Evolutionary conservation across 177 flowering plant species (phyloP).

Genomic region (Telopea speciosissima): DNA sequence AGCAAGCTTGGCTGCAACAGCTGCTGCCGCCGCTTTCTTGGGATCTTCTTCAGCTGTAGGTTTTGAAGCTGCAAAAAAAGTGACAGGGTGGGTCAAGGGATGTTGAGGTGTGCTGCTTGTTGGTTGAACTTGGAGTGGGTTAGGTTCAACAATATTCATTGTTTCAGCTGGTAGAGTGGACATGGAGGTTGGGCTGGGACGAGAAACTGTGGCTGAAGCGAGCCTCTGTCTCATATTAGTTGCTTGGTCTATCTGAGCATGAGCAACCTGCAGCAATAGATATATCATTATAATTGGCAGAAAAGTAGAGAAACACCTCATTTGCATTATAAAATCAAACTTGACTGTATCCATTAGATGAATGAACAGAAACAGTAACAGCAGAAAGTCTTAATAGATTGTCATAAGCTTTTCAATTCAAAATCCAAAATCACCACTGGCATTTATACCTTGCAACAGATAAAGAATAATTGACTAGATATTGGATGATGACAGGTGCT

Average conservation of each 20-base stretch:
- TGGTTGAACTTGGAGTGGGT: slow-evolving; percentile 25
- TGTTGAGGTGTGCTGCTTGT: slow-evolving; percentile 24
- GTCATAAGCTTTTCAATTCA: background rate
- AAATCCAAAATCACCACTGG: background rate
- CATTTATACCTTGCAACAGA: background rate
- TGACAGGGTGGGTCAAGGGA: slow-evolving; percentile 30
- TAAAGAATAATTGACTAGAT: background rate
- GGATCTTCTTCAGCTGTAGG: slow-evolving; percentile 46
- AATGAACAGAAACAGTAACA: too few species aligned
- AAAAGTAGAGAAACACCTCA: background rate
- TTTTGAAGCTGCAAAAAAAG: slow-evolving; percentile 35
- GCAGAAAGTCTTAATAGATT: background rate
- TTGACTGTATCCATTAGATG: background rate
- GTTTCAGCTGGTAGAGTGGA: slow-evolving; percentile 21
- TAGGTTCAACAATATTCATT: slow-evolving; percentile 19
- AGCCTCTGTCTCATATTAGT: slow-evolving; percentile 30
- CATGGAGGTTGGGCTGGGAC: slow-evolving; percentile 5
- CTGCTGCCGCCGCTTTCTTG: slow-evolving; percentile 79
- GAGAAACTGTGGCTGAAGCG: slow-evolving; percentile 21
- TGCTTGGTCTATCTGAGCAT: slow-evolving; percentile 42
- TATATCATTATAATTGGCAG: background rate
- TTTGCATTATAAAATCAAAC: background rate
- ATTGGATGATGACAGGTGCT: background rate
- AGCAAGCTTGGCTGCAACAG: slow-evolving; percentile 82
- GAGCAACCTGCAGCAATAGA: slow-evolving; percentile 47